Evolutionary conservation across 2,329 filamentous ascomycete species (phyloP).

Genomic region (Aspergillus piperis): DNA sequence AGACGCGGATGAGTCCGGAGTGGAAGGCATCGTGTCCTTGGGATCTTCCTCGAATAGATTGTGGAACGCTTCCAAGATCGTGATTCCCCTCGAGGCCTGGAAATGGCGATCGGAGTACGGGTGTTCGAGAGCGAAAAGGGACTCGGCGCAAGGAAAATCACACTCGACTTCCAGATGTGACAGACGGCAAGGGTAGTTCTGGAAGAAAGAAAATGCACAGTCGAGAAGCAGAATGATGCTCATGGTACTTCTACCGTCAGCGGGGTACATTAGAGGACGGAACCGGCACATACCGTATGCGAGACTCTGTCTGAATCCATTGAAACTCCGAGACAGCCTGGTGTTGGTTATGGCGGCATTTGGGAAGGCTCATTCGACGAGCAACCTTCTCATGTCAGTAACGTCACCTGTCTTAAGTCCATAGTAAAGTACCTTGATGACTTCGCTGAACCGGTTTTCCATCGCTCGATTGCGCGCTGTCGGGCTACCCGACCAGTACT

Average conservation of each 20-base stretch:
- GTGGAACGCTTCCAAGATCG: slow-evolving; percentile 42
- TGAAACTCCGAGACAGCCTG: slow-evolving; percentile 41
- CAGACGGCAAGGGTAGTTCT: slow-evolving; percentile 48
- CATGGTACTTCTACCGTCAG: slow-evolving; percentile 37
- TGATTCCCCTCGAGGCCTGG: slow-evolving; percentile 38
- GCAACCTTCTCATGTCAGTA: slow-evolving; percentile 32
- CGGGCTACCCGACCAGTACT: slow-evolving; percentile 48
- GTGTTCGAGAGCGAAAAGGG: slow-evolving; percentile 42
- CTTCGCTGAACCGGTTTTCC: slow-evolving; percentile 46
- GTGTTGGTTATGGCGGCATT: slow-evolving; percentile 39
- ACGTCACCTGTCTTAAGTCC: not conserved
- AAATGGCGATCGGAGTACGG: slow-evolving; percentile 47
- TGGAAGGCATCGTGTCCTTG: slow-evolving; percentile 12
- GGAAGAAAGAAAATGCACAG: slow-evolving; percentile 48
- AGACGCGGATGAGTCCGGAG: slow-evolving; percentile 3
- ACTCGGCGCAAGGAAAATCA: slow-evolving; percentile 47
- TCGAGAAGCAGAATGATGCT: slow-evolving; percentile 45
- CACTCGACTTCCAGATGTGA: slow-evolving; percentile 44
- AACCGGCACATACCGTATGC: slow-evolving; percentile 39
- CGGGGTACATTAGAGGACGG: not conserved
- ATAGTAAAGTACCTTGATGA: slow-evolving; percentile 40
- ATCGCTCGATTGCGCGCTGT: slow-evolving; percentile 43
- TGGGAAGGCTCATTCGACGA: slow-evolving; percentile 42
- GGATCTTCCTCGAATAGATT: slow-evolving; percentile 35
- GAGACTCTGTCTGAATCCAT: slow-evolving; percentile 49